phyloP scores from a whole-genome alignment of 2,329 filamentous ascomycete genomes.

The Pseudocercospora cruenta region DNA sequence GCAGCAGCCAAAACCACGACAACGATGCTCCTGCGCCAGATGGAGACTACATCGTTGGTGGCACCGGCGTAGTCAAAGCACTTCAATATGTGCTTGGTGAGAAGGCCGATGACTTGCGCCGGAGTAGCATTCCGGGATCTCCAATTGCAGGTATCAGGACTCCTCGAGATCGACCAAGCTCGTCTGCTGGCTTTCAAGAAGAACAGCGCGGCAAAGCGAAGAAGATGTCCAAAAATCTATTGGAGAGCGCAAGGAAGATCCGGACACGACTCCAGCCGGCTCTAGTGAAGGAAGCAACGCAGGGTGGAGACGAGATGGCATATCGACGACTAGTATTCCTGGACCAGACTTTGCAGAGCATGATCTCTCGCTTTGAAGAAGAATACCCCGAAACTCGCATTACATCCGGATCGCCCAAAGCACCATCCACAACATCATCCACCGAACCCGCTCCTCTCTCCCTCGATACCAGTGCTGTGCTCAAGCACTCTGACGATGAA shows the following conservation, averaged over 20 bases:
- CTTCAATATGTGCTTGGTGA: slow-evolving; percentile 88
- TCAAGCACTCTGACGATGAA: slow-evolving; percentile 38
- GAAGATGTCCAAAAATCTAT: slow-evolving; percentile 89
- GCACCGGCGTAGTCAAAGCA: slow-evolving; percentile 92
- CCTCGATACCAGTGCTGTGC: slow-evolving; percentile 23
- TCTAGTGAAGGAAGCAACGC: slow-evolving; percentile 71
- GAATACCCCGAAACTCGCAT: slow-evolving; percentile 89
- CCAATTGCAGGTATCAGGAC: slow-evolving; percentile 52
- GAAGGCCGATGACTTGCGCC: slow-evolving; percentile 57
- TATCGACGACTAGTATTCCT: slow-evolving; percentile 85
- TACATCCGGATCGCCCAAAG: slow-evolving; percentile 26
- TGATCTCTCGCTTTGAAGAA: slow-evolving; percentile 94
- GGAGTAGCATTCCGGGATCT: slow-evolving; percentile 42
- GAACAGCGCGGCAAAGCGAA: slow-evolving; percentile 68
- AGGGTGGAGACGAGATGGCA: slow-evolving; percentile 68
- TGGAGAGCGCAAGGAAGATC: slow-evolving; percentile 88
- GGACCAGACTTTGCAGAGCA: slow-evolving; percentile 82
- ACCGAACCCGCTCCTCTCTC: slow-evolving; percentile 21
- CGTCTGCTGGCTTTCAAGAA: slow-evolving; percentile 34
- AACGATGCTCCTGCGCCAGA: slow-evolving; percentile 75
- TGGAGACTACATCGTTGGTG: slow-evolving; percentile 93
- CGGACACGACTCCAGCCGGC: slow-evolving; percentile 80
- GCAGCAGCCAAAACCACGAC: slow-evolving; percentile 56
- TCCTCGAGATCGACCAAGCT: slow-evolving; percentile 35
- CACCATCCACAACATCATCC: slow-evolving; percentile 25